Evolutionary conservation across 768 basidiomycete genomes (phyloP).

Genomic region (Phlebiopsis gigantea): DNA sequence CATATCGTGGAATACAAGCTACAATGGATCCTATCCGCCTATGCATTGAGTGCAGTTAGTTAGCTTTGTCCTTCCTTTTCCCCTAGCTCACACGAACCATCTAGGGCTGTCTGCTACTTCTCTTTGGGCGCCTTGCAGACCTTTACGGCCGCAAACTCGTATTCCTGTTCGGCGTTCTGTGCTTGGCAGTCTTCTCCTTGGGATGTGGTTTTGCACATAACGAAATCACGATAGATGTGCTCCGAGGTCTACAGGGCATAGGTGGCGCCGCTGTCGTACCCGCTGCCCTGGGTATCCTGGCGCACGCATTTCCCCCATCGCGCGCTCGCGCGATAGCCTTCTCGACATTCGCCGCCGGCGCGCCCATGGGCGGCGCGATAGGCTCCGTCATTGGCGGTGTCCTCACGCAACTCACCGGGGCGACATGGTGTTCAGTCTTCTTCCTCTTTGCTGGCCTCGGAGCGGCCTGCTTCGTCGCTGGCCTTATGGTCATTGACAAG

Average conservation of each 20-base stretch:
- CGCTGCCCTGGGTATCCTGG: conserved; percentile 78
- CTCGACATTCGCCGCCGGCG: conserved; percentile 79
- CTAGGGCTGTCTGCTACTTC: conserved; percentile 73
- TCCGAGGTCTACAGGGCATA: conserved; percentile 77
- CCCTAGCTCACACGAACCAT: neutral
- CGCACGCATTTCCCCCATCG: conserved; percentile 68
- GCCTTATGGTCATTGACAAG: conserved; percentile 52
- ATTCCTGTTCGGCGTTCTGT: conserved; percentile 52
- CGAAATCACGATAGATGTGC: conserved; percentile 55
- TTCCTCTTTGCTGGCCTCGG: conserved; percentile 58
- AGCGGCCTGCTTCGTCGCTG: conserved; percentile 45
- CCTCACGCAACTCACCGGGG: conserved; percentile 46
- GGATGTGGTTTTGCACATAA: conserved; percentile 61
- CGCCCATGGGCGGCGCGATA: conserved; percentile 72
- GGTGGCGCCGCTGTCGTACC: conserved; percentile 75
- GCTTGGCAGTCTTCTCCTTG: conserved; percentile 50
- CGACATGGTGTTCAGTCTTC: conserved; percentile 65
- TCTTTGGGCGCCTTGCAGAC: conserved; percentile 78
- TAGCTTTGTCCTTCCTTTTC: neutral
- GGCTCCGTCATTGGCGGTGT: conserved; percentile 71
- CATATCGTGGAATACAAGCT: conserved; percentile 44
- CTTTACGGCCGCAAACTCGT: conserved; percentile 67
- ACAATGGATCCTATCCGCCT: conserved; percentile 67
- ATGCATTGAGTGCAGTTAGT: conserved; percentile 60
- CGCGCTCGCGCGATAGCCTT: conserved; percentile 71